A percentile compares a stretch with the other conserved stretches of the same genome.
Conservation (phyloP, 495 filamentous ascomycete species). For the Articulospora tetracladia region DNA sequence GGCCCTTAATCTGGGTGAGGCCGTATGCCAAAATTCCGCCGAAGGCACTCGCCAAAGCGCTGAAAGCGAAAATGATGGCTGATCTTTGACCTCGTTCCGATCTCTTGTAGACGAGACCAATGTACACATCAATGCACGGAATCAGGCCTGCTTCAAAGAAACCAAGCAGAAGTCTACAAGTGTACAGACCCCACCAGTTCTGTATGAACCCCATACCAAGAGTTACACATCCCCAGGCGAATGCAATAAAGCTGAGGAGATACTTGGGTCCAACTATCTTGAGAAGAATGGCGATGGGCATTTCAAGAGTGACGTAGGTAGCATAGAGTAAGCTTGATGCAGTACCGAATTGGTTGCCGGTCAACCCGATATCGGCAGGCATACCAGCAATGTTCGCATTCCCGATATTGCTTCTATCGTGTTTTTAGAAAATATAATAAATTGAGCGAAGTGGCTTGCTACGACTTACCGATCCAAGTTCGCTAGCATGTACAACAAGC, state of each 20-base stretch:
- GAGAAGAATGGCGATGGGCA: slow-evolving; percentile 64
- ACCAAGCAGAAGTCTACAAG: slow-evolving; percentile 65
- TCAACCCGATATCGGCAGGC: slow-evolving; percentile 24
- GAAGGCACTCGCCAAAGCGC: slow-evolving; percentile 52
- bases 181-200: slow-evolving; percentile 63
- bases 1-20: slow-evolving; percentile 46
- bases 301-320: slow-evolving; percentile 57
- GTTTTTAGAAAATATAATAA: not conserved
- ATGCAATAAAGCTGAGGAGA: slow-evolving; percentile 64
- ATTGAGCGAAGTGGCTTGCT: too few species aligned
- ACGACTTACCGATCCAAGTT: slow-evolving; percentile 4
- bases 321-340: slow-evolving; percentile 44
- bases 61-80: slow-evolving; percentile 49
- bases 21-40: slow-evolving; percentile 54
- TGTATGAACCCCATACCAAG: slow-evolving; percentile 36
- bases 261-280: slow-evolving; percentile 57
- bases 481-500: not conserved
- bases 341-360: slow-evolving; percentile 21
- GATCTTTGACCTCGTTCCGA: slow-evolving; percentile 53
- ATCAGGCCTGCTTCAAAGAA: slow-evolving; percentile 65
- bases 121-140: slow-evolving; percentile 48
- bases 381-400: slow-evolving; percentile 39
- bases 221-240: slow-evolving; percentile 18
- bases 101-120: slow-evolving; percentile 59
- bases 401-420: slow-evolving; percentile 29